Evolutionary conservation across 2,329 filamentous ascomycete genomes (phyloP).

Genomic region (Xylaria polymorpha): DNA sequence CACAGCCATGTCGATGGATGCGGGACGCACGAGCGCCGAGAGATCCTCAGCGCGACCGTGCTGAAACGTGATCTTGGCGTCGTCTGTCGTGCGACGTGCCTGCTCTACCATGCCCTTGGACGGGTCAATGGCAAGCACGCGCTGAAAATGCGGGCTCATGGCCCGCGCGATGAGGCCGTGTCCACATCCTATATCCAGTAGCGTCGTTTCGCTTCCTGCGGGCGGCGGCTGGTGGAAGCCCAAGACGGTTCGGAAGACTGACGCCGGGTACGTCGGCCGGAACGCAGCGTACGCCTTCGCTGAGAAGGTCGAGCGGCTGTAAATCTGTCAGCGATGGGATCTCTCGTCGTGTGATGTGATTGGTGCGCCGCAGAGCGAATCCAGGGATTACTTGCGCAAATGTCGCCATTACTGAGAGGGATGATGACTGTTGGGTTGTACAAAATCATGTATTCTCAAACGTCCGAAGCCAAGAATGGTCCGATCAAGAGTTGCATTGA

Average conservation of each 20-base stretch:
- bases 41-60: constrained; percentile 66
- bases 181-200: constrained; percentile 72
- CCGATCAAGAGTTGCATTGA: too few relatives aligned
- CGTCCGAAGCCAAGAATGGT: background rate
- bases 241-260: constrained; percentile 65
- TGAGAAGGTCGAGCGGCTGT: constrained; percentile 66
- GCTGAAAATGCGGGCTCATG: constrained; percentile 64
- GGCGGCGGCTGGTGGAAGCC: constrained; percentile 60
- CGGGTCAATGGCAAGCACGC: constrained; percentile 66
- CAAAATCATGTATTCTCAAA: background rate
- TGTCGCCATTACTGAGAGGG: constrained; percentile 55
- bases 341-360: constrained; percentile 16
- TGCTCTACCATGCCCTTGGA: constrained; percentile 68
- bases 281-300: constrained; percentile 69
- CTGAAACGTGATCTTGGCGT: constrained; percentile 61
- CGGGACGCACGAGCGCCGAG: constrained; percentile 58
- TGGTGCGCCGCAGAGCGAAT: constrained; percentile 15
- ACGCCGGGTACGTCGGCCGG: constrained; percentile 67
- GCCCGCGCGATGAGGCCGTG: constrained; percentile 68
- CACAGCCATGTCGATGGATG: constrained; percentile 63
- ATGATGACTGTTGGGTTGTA: constrained; percentile 12
- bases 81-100: constrained; percentile 56
- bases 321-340: constrained; percentile 34
- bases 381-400: constrained; percentile 56
- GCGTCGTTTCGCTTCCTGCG: constrained; percentile 42